These are phyloP conservation scores for Friedmanniomyces simplex DNA, from an alignment of 495 filamentous ascomycete genomes.

Conservation along the genomic window DNA sequence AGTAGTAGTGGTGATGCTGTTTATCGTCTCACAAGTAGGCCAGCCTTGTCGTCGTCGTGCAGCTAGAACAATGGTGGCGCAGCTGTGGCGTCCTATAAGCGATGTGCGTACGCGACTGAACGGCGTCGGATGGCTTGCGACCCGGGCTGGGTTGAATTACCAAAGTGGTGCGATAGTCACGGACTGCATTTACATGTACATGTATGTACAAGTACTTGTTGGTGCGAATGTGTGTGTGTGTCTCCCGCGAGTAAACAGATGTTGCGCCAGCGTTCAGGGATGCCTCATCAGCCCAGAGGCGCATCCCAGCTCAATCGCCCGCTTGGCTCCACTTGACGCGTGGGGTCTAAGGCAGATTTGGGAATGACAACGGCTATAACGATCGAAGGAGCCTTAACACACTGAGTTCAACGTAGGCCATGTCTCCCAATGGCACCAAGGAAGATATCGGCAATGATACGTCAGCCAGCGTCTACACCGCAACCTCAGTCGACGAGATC, in stretches of 20 bases:
- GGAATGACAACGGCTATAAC: background rate
- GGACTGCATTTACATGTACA: too few relatives aligned
- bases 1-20: too few relatives aligned
- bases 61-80: background rate
- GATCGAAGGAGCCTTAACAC: background rate
- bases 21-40: slow-evolving; percentile 2
- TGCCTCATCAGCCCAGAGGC: background rate
- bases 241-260: background rate
- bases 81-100: background rate
- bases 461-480: slow-evolving; percentile 6
- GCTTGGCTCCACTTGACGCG: background rate
- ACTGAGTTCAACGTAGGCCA: too few relatives aligned
- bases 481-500: slow-evolving; percentile 44
- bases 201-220: too few relatives aligned
- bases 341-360: background rate
- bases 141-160: background rate
- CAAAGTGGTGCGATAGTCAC: background rate
- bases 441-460: background rate
- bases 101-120: background rate
- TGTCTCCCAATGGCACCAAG: background rate
- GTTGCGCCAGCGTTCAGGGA: background rate
- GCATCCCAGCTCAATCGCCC: too few relatives aligned
- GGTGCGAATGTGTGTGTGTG: too few relatives aligned
- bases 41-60: background rate
- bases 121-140: background rate